These are phyloP conservation scores for Ophiostoma sp. DNA, from an alignment of 2,329 filamentous ascomycete species.

Conservation along the genomic window DNA sequence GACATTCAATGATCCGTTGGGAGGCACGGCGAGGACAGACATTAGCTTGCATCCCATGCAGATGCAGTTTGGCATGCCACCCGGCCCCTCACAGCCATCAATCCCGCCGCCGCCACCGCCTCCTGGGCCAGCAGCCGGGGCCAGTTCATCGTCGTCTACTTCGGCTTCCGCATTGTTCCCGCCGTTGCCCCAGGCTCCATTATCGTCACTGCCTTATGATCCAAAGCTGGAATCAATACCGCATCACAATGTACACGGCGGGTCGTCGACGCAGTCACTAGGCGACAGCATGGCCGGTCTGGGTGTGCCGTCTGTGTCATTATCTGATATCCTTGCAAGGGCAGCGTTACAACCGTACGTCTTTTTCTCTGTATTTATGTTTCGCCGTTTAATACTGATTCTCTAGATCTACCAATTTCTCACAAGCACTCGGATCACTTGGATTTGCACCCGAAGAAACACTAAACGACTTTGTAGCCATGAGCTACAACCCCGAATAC, in stretches of 20 bases:
- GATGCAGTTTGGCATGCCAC: conserved; percentile 14
- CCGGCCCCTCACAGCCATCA: neutral
- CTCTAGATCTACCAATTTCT: conserved; percentile 33
- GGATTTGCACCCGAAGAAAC: conserved; percentile 38
- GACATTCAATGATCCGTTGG: neutral
- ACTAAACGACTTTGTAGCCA: conserved; percentile 36
- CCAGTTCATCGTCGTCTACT: neutral
- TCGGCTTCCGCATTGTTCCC: conserved; percentile 4
- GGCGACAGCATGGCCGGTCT: conserved; percentile 13
- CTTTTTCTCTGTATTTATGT: neutral
- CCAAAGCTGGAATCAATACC: conserved; percentile 14
- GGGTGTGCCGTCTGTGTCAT: conserved; percentile 24
- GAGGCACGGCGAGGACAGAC: conserved; percentile 11
- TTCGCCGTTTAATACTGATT: conserved; percentile 17
- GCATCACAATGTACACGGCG: conserved; percentile 22
- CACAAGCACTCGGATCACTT: conserved; percentile 36
- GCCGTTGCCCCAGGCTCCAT: conserved; percentile 2
- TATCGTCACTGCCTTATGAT: conserved; percentile 16
- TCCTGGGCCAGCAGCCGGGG: neutral
- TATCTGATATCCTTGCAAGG: conserved; percentile 37
- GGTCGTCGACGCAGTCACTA: conserved; percentile 22
- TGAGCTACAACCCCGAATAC: conserved; percentile 36
- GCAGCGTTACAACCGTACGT: conserved; percentile 35
- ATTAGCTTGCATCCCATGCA: conserved; percentile 14
- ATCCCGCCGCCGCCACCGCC: neutral